phyloP scores from a whole-genome alignment of 1,284 basidiomycete genomes.

The Mycena citricolor region DNA sequence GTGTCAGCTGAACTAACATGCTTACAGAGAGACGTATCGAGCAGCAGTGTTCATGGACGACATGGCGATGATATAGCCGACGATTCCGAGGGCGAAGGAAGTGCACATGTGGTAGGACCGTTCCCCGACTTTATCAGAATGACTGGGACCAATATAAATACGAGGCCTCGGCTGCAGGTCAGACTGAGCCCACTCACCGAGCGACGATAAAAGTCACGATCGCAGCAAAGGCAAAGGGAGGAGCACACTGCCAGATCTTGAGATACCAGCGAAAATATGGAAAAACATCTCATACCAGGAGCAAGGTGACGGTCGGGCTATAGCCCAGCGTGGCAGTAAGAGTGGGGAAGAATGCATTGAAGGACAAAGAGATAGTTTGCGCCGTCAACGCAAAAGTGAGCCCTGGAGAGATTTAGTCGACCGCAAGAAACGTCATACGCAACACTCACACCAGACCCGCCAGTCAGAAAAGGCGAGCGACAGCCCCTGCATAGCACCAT shows the following conservation, averaged over 20 bases:
- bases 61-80: conserved; percentile 76
- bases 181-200: conserved; percentile 38
- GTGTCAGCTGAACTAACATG: conserved; percentile 6
- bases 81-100: conserved; percentile 54
- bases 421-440: not conserved
- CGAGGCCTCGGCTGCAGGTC: not conserved
- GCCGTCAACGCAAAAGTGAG: conserved; percentile 46
- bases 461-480: conserved; percentile 64
- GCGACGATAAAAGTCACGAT: conserved; percentile 51
- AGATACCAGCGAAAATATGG: not conserved
- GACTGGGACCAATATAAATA: conserved; percentile 1
- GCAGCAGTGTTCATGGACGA: conserved; percentile 64
- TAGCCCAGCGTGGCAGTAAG: conserved; percentile 71
- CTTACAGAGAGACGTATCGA: conserved; percentile 67
- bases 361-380: conserved; percentile 61
- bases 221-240: conserved; percentile 75
- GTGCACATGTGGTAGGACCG: conserved; percentile 64
- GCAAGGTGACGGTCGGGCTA: conserved; percentile 59
- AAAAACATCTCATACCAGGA: conserved; percentile 39
- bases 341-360: conserved; percentile 80
- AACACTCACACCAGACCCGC: conserved; percentile 58
- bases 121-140: conserved; percentile 41
- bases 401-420: conserved; percentile 26
- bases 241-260: conserved; percentile 48
- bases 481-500: conserved; percentile 45